Conservation (phyloP, 371 early-diverging fungal genomes). For the Mortierella sp. region DNA sequence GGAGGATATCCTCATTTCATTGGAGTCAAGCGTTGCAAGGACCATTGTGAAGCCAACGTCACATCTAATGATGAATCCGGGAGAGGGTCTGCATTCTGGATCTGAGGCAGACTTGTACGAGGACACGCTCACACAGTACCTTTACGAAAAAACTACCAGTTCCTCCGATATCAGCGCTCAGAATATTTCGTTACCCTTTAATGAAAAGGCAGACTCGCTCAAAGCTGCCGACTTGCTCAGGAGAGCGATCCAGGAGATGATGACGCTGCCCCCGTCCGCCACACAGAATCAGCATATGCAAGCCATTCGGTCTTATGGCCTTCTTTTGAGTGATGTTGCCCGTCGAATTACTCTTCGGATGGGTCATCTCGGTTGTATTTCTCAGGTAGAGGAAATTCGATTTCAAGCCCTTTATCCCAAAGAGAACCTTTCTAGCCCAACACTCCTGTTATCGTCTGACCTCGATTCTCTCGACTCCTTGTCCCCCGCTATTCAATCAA, state of each 20-base stretch:
- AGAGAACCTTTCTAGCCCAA: too few species aligned
- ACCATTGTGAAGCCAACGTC: background rate
- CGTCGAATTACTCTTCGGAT: conserved; percentile 17
- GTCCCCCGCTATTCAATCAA: too few species aligned
- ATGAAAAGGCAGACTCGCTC: background rate
- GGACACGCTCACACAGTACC: conserved; percentile 27
- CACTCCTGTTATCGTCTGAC: too few species aligned
- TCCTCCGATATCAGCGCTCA: background rate
- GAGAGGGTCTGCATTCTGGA: background rate
- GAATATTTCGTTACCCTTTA: background rate
- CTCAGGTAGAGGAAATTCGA: conserved; percentile 21
- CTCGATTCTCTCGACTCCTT: too few species aligned
- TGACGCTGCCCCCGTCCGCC: conserved; percentile 14
- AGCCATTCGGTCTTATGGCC: conserved; percentile 7
- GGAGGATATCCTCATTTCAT: conserved; percentile 16
- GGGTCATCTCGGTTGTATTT: conserved; percentile 30
- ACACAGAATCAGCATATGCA: background rate
- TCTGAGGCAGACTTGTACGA: background rate
- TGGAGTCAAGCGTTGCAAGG: background rate
- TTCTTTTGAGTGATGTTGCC: conserved; percentile 20
- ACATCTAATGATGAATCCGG: background rate
- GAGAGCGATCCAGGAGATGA: conserved; percentile 24
- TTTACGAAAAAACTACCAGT: conserved; percentile 2
- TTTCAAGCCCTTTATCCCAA: conserved; percentile 22
- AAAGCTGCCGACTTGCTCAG: conserved; percentile 14